Conservation (phyloP, 176 grass and related monocot species). For the Aegilops longissima region DNA sequence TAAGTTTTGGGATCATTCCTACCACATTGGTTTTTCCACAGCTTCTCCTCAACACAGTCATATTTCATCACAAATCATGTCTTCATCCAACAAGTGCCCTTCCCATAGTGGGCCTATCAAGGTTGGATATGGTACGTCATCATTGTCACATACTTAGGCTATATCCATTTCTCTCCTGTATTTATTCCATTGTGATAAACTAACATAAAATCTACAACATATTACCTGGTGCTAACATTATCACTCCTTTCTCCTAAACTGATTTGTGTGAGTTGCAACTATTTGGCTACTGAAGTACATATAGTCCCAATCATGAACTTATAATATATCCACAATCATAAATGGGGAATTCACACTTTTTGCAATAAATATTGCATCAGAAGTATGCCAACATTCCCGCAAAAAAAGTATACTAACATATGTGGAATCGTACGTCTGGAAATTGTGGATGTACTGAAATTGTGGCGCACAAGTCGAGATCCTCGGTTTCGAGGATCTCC, state of each 20-base stretch:
- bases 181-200: neutral
- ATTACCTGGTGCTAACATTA: too few relatives aligned
- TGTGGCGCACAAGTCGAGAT: too few relatives aligned
- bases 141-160: neutral
- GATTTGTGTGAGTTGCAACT: neutral
- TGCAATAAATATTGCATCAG: neutral
- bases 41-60: neutral
- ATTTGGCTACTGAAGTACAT: neutral
- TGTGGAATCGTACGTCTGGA: neutral
- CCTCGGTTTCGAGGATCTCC: too few relatives aligned
- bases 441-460: neutral
- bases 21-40: conserved; percentile 10
- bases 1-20: neutral
- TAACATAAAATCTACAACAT: neutral
- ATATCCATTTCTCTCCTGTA: neutral
- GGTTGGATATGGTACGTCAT: neutral
- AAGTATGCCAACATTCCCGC: neutral
- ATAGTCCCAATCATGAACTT: neutral
- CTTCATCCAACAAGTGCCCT: neutral
- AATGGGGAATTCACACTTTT: neutral
- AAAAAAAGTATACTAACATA: too few relatives aligned
- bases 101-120: neutral
- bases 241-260: neutral
- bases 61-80: neutral
- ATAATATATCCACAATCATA: neutral